phyloP scores from a whole-genome alignment of 116 monocot species.

The Zostera marina region DNA sequence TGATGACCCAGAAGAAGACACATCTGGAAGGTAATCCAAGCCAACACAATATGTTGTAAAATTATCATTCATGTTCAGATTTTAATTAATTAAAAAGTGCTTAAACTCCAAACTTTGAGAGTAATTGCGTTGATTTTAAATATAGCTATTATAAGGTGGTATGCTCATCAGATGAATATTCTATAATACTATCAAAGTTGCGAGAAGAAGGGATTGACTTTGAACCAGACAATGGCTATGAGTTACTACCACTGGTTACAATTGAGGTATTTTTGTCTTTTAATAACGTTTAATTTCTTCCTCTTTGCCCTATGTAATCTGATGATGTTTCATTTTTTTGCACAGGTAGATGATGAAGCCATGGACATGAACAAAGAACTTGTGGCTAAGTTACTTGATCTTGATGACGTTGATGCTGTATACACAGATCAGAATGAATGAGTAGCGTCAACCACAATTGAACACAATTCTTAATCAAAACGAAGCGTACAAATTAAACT shows the following conservation, averaged over 20 bases:
- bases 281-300: not conserved
- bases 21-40: not conserved
- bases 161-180: slow-evolving; percentile 55
- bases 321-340: not conserved
- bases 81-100: no score
- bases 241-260: slow-evolving; percentile 55
- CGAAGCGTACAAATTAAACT: no score
- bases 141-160: slow-evolving; percentile 84
- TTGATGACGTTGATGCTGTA: slow-evolving; percentile 92
- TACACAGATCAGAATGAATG: slow-evolving; percentile 57
- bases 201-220: slow-evolving; percentile 60
- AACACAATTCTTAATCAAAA: no score
- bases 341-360: slow-evolving; percentile 85
- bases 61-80: not conserved
- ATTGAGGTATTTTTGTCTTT: slow-evolving; percentile 47
- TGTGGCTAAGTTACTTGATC: slow-evolving; percentile 77
- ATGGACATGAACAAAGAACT: slow-evolving; percentile 90
- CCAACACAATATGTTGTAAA: not conserved
- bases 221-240: slow-evolving; percentile 92
- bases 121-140: slow-evolving; percentile 7
- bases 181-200: slow-evolving; percentile 48
- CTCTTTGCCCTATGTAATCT: not conserved
- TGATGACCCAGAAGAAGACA: slow-evolving; percentile 48
- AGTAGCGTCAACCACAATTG: no score
- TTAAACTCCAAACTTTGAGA: not conserved